These are phyloP conservation scores for Akanthomyces uredinophilus DNA, from an alignment of 2,329 filamentous ascomycete species.

Conservation along the genomic window DNA sequence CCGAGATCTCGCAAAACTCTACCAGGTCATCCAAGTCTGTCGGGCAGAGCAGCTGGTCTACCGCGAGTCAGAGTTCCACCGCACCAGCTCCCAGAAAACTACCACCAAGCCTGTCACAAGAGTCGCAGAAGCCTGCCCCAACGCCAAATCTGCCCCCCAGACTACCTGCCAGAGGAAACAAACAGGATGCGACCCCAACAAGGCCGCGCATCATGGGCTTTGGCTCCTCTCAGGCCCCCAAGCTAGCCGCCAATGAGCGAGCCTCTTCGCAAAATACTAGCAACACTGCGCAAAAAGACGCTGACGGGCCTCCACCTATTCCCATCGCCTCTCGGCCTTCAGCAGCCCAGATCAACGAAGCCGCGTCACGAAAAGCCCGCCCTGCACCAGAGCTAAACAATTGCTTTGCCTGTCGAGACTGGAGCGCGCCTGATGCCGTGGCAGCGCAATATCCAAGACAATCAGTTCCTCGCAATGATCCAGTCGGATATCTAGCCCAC, in stretches of 20 bases:
- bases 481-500: conserved; percentile 69
- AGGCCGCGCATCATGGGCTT: conserved; percentile 14
- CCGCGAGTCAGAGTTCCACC: conserved; percentile 42
- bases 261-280: background rate
- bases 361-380: conserved; percentile 28
- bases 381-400: conserved; percentile 26
- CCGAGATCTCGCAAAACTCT: conserved; percentile 51
- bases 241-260: conserved; percentile 1
- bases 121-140: background rate
- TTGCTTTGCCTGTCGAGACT: conserved; percentile 86
- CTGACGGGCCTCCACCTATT: conserved; percentile 28
- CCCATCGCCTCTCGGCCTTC: conserved; percentile 49
- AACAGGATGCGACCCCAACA: background rate
- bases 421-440: conserved; percentile 72
- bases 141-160: conserved; percentile 44
- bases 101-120: conserved; percentile 37
- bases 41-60: conserved; percentile 40
- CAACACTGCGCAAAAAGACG: conserved; percentile 10
- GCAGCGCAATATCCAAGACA: conserved; percentile 71
- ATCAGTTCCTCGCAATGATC: conserved; percentile 59
- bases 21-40: conserved; percentile 49
- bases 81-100: conserved; percentile 43
- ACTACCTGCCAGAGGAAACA: conserved; percentile 36
- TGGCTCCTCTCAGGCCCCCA: conserved; percentile 15
- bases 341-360: conserved; percentile 44